phyloP scores from a whole-genome alignment of 768 basidiomycete species.

The Auriscalpium vulgare region DNA sequence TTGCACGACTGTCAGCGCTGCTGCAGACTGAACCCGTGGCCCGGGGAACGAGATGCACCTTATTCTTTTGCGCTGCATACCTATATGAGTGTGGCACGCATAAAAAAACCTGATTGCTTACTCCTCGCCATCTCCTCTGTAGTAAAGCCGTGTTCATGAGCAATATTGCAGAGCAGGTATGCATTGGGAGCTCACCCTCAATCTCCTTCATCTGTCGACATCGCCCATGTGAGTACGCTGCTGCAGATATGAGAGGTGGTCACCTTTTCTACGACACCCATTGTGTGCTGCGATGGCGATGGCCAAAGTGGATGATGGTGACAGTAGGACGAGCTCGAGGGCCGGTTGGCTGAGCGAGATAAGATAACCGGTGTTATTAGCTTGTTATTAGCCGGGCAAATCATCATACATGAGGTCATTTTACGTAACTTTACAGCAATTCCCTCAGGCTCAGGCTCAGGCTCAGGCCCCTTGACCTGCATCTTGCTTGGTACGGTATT shows the following conservation, averaged over 20 bases:
- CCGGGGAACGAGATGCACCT: constrained; percentile 36
- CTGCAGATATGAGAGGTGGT: neutral
- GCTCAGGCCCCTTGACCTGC: neutral
- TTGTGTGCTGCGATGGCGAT: constrained; percentile 29
- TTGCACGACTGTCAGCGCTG: constrained; percentile 1
- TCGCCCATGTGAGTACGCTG: too few species aligned
- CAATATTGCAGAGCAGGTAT: too few species aligned
- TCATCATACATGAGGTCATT: neutral
- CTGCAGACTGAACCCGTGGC: neutral
- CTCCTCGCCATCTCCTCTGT: constrained; percentile 97
- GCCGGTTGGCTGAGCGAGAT: too few species aligned
- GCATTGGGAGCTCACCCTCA: constrained; percentile 55
- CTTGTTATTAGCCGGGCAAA: too few species aligned
- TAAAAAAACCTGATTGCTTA: constrained; percentile 29
- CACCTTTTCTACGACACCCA: constrained; percentile 95
- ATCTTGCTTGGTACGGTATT: neutral
- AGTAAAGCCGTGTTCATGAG: neutral
- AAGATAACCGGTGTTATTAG: too few species aligned
- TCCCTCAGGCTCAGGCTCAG: too few species aligned
- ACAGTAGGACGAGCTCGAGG: too few species aligned
- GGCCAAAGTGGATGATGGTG: too few species aligned
- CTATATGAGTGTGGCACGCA: neutral
- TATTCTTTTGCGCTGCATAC: constrained; percentile 84
- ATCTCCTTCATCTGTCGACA: constrained; percentile 83
- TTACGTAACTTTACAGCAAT: neutral